These are phyloP conservation scores for Pisolithus microcarpus DNA, from an alignment of 768 basidiomycete genomes.

Conservation along the genomic window DNA sequence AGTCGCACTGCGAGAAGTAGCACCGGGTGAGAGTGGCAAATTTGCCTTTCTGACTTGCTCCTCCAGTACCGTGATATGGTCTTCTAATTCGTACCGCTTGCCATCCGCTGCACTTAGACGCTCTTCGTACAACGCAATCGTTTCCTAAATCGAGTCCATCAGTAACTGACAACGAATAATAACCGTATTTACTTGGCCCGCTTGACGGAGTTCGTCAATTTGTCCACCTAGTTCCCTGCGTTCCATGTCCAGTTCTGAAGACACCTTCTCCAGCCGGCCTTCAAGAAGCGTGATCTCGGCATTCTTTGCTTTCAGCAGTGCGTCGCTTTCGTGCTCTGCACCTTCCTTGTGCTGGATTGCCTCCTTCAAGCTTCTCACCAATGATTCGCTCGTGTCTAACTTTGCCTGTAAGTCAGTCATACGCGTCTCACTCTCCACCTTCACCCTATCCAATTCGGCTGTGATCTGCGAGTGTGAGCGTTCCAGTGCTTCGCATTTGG, in stretches of 20 bases:
- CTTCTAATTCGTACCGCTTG: constrained; percentile 73
- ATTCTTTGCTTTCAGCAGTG: constrained; percentile 48
- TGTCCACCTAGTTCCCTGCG: constrained; percentile 60
- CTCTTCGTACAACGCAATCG: constrained; percentile 92
- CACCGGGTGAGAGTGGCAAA: constrained; percentile 28
- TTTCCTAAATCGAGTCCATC: constrained; percentile 51
- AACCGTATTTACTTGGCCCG: constrained; percentile 64
- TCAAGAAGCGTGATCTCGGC: constrained; percentile 54
- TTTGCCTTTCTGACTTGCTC: constrained; percentile 33
- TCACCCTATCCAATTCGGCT: constrained; percentile 40
- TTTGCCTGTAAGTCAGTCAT: constrained; percentile 37
- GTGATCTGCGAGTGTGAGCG: constrained; percentile 31
- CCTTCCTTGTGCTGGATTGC: constrained; percentile 47
- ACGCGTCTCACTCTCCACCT: constrained; percentile 38
- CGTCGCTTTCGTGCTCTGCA: constrained; percentile 42
- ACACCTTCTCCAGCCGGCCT: constrained; percentile 37
- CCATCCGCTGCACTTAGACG: constrained; percentile 64
- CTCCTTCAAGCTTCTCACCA: constrained; percentile 44
- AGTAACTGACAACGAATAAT: not conserved
- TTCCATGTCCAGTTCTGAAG: constrained; percentile 48
- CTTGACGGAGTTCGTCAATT: constrained; percentile 78
- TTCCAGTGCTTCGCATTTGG: constrained; percentile 42
- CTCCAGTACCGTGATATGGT: constrained; percentile 52
- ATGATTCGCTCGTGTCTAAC: constrained; percentile 37
- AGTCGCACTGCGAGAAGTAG: constrained; percentile 35